Evolutionary conservation across 2,329 filamentous ascomycete genomes (phyloP).

Genomic region (Aureobasidium sp.): DNA sequence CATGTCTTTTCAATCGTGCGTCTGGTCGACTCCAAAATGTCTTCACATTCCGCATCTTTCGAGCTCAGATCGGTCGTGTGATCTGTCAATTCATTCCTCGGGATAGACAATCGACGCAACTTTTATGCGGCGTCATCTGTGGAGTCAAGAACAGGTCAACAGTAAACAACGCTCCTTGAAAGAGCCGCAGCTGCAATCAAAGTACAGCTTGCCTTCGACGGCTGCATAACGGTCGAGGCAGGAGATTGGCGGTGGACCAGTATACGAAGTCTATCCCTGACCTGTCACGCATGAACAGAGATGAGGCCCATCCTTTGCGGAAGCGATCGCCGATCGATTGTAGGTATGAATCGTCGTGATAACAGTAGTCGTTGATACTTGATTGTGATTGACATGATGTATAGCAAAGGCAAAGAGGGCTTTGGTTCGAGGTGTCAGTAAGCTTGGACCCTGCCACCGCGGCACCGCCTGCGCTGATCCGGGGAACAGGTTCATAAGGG

Average conservation of each 20-base stretch:
- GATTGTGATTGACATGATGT: constrained; percentile 11
- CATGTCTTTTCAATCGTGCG: background rate
- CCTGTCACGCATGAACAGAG: constrained; percentile 7
- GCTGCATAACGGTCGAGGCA: constrained; percentile 2
- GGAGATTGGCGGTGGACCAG: constrained; percentile 6
- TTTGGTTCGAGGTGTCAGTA: background rate
- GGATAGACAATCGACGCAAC: background rate
- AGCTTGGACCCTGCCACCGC: background rate
- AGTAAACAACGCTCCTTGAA: constrained; percentile 2
- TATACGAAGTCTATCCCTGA: constrained; percentile 4
- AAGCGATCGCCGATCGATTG: constrained; percentile 5
- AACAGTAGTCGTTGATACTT: background rate
- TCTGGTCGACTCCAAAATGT: background rate
- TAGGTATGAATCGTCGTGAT: background rate
- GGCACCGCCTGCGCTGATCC: background rate
- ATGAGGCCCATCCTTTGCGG: background rate
- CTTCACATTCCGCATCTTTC: background rate
- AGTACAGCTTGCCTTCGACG: constrained; percentile 2
- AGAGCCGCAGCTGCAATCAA: constrained; percentile 12
- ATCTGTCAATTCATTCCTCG: background rate
- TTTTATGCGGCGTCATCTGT: background rate
- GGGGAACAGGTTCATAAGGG: background rate
- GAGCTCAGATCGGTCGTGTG: background rate
- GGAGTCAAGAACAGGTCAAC: background rate
- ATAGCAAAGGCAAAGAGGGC: background rate